These are phyloP conservation scores for Fusarium euwallaceae DNA, from an alignment of 2,329 filamentous ascomycete genomes.

Conservation along the genomic window DNA sequence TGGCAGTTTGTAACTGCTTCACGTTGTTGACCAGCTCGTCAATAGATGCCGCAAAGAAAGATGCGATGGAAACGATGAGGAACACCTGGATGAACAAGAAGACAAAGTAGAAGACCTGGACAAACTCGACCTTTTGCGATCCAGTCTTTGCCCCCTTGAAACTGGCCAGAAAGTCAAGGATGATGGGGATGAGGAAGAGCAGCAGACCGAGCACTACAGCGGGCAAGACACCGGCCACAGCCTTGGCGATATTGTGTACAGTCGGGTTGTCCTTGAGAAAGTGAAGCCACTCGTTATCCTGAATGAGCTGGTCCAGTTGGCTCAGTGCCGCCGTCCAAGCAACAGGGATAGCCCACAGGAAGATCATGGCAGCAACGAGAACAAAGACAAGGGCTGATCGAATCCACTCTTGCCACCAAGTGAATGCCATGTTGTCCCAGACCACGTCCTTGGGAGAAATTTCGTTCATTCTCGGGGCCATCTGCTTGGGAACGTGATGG, in stretches of 20 bases:
- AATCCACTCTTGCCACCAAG: conserved; percentile 92
- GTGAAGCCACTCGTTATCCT: conserved; percentile 74
- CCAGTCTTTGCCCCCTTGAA: conserved; percentile 87
- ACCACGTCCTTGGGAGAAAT: conserved; percentile 93
- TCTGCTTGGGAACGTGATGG: conserved; percentile 92
- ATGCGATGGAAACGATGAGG: conserved; percentile 88
- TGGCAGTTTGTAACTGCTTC: conserved; percentile 64
- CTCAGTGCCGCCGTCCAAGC: conserved; percentile 87
- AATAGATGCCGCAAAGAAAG: conserved; percentile 75
- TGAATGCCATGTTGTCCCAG: conserved; percentile 97
- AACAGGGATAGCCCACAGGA: conserved; percentile 92
- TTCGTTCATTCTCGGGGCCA: conserved; percentile 93
- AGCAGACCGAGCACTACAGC: conserved; percentile 81
- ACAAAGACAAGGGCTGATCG: conserved; percentile 75
- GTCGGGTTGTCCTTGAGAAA: conserved; percentile 74
- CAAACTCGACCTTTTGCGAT: conserved; percentile 81
- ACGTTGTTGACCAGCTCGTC: conserved; percentile 70
- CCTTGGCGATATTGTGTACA: conserved; percentile 72
- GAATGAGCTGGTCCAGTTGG: conserved; percentile 79
- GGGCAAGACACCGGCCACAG: conserved; percentile 87
- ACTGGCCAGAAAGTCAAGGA: conserved; percentile 79
- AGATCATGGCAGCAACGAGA: conserved; percentile 79
- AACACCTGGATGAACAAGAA: conserved; percentile 97
- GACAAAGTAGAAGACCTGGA: conserved; percentile 92
- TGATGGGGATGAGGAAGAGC: conserved; percentile 83